Conservation (phyloP, 768 basidiomycete genomes). For the Hebeloma cylindrosporum region DNA sequence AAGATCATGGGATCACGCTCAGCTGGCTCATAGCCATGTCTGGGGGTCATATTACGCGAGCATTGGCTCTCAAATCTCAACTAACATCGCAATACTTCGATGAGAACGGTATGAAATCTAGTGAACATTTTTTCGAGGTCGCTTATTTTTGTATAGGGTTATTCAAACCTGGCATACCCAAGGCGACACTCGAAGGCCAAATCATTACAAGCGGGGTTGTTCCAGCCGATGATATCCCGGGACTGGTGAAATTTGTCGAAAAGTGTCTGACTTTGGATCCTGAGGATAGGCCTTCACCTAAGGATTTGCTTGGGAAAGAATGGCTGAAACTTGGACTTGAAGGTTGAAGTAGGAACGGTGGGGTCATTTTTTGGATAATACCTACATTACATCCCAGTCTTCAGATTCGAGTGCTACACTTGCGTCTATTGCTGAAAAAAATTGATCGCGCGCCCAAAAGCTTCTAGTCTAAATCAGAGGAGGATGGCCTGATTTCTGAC, state of each 20-base stretch:
- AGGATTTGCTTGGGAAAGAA: neutral
- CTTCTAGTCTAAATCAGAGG: no score
- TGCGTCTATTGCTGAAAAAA: no score
- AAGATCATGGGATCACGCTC: conserved; percentile 8
- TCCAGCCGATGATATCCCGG: conserved; percentile 2
- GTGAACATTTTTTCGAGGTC: neutral
- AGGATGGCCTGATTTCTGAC: no score
- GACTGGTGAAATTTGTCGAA: neutral
- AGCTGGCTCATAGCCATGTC: conserved; percentile 15
- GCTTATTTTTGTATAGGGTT: neutral
- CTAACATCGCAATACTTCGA: conserved; percentile 6
- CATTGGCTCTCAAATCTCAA: neutral
- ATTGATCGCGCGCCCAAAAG: no score
- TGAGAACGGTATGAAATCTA: conserved; percentile 5
- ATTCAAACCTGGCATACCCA: conserved; percentile 10
- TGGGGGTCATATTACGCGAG: conserved; percentile 1
- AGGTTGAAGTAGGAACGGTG: no score
- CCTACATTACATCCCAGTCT: no score
- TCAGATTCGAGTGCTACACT: no score
- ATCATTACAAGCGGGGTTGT: neutral
- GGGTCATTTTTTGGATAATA: no score
- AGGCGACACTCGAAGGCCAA: conserved; percentile 6
- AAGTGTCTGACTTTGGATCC: conserved; percentile 6
- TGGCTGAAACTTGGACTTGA: conserved; percentile 9
- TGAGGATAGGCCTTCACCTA: conserved; percentile 4